Percentiles rank a stretch among this genome's conserved stretches.
These are phyloP conservation scores for Penicillium expansum DNA, from an alignment of 2,329 filamentous ascomycete species.

Conservation along the genomic window DNA sequence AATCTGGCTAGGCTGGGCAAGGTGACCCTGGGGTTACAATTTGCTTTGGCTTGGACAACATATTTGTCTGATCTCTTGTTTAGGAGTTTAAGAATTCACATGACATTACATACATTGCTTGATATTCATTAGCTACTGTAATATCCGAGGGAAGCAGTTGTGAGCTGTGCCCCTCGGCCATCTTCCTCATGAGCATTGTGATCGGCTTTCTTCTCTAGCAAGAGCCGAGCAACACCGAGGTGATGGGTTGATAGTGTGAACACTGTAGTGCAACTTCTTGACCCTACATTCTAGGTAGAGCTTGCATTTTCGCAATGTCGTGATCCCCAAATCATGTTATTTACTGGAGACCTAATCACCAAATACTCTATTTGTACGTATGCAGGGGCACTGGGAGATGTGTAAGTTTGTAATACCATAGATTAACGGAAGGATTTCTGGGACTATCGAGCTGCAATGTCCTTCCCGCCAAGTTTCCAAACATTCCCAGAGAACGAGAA, in stretches of 20 bases:
- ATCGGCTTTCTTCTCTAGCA: background rate
- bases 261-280: background rate
- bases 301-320: background rate
- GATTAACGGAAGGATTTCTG: conserved; percentile 24
- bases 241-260: background rate
- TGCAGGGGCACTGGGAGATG: background rate
- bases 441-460: conserved; percentile 23
- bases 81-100: background rate
- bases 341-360: background rate
- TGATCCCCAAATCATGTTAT: too few species aligned
- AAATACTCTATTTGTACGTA: background rate
- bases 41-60: background rate
- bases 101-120: background rate
- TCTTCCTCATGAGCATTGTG: background rate
- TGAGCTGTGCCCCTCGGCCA: background rate
- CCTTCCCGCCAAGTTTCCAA: conserved; percentile 9
- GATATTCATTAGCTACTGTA: background rate
- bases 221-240: background rate
- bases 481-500: conserved; percentile 2
- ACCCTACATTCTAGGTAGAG: background rate
- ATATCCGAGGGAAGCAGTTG: background rate
- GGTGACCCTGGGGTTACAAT: background rate
- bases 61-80: background rate
- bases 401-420: conserved; percentile 21
- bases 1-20: background rate